These are phyloP conservation scores for Suillus lakei DNA, from an alignment of 768 basidiomycete species.

Conservation along the genomic window DNA sequence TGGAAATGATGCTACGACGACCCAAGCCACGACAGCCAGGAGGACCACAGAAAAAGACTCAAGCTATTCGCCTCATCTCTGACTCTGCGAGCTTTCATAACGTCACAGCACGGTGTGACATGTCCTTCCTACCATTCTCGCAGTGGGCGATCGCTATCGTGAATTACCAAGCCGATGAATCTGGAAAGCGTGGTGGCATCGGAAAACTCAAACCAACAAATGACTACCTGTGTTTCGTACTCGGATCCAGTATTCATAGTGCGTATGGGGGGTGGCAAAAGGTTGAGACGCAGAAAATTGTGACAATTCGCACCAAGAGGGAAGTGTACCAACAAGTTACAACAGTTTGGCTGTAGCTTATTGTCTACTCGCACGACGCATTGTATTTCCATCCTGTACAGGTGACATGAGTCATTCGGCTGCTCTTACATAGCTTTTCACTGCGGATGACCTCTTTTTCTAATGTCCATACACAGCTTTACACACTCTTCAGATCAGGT, in stretches of 20 bases:
- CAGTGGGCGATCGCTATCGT: slow-evolving; percentile 30
- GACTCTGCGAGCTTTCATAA: slow-evolving; percentile 22
- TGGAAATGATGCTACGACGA: slow-evolving; percentile 25
- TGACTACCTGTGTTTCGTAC: slow-evolving; percentile 26
- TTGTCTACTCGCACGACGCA: neutral
- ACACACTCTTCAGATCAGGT: neutral
- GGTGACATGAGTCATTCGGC: neutral
- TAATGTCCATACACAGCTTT: neutral
- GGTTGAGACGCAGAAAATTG: slow-evolving; percentile 19
- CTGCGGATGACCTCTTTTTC: neutral
- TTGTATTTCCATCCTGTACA: neutral
- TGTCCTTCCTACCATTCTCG: slow-evolving; percentile 24
- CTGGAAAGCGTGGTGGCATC: slow-evolving; percentile 13
- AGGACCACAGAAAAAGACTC: neutral
- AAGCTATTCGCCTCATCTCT: slow-evolving; percentile 18
- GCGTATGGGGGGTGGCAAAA: slow-evolving; percentile 26
- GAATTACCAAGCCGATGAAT: slow-evolving; percentile 27
- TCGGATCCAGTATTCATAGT: slow-evolving; percentile 27
- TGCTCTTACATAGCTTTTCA: neutral
- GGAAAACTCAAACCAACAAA: slow-evolving; percentile 18
- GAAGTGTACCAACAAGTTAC: slow-evolving; percentile 15
- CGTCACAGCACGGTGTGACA: slow-evolving; percentile 20
- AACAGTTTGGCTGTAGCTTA: slow-evolving; percentile 24
- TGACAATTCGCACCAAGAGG: slow-evolving; percentile 24
- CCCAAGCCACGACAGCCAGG: slow-evolving; percentile 13